These are phyloP conservation scores for Kernera saxatilis DNA, from an alignment of 345 rosid genomes.

Conservation along the genomic window DNA sequence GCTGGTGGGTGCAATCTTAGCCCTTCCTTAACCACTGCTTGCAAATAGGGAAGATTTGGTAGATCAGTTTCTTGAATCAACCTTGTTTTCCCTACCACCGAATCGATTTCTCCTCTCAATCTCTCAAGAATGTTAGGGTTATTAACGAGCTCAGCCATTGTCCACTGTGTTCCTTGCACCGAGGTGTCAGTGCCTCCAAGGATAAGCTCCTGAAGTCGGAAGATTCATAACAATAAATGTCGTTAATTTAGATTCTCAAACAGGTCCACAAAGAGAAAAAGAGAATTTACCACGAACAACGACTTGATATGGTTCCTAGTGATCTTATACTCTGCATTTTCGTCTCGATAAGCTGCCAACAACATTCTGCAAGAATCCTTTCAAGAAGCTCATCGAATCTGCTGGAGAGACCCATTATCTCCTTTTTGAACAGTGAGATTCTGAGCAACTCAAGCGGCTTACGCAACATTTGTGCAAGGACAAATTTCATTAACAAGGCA, in stretches of 20 bases:
- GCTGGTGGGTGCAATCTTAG: neutral
- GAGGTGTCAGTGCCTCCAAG: conserved; percentile 7
- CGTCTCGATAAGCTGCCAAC: neutral
- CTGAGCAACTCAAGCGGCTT: conserved; percentile 4
- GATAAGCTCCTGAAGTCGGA: conserved; percentile 9
- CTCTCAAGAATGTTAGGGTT: conserved; percentile 40
- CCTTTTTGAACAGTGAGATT: conserved; percentile 36
- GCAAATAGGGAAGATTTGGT: conserved; percentile 48
- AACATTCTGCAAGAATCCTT: too few species aligned
- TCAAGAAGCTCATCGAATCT: too few species aligned
- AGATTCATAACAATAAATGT: neutral
- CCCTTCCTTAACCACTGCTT: conserved; percentile 50
- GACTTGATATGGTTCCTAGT: neutral
- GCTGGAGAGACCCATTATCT: conserved; percentile 36
- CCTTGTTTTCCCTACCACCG: conserved; percentile 38
- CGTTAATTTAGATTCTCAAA: too few species aligned
- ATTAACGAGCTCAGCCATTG: conserved; percentile 54
- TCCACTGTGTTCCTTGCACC: conserved; percentile 38
- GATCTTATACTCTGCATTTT: neutral
- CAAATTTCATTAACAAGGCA: neutral
- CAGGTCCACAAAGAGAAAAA: too few species aligned
- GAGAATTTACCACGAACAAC: neutral
- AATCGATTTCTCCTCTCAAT: conserved; percentile 51
- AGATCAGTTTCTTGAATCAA: conserved; percentile 57
- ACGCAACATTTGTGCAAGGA: conserved; percentile 10